A percentile compares a stretch with the other conserved stretches of the same genome.
Evolutionary conservation across 2,329 filamentous ascomycete species (phyloP).

Genomic region (Eutypa lata): DNA sequence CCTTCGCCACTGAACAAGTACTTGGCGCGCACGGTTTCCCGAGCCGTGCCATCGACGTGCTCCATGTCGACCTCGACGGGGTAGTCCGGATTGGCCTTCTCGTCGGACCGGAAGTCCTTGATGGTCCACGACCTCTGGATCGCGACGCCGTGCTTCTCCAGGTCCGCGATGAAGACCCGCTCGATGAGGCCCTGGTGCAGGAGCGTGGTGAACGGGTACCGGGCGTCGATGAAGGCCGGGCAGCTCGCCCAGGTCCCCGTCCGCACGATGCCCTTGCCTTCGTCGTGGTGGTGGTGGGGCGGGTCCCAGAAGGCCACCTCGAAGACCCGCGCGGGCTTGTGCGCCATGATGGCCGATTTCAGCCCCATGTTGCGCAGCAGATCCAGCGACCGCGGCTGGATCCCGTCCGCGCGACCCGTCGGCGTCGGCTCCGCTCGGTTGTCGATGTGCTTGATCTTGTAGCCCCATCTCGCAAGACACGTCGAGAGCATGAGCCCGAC

Average conservation of each 20-base stretch:
- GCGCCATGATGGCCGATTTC: slow-evolving; percentile 82
- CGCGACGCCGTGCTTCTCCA: slow-evolving; percentile 57
- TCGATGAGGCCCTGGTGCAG: slow-evolving; percentile 72
- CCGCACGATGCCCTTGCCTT: slow-evolving; percentile 56
- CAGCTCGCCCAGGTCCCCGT: slow-evolving; percentile 83
- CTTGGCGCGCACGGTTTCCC: slow-evolving; percentile 66
- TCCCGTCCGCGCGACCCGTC: slow-evolving; percentile 86
- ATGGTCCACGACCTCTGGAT: slow-evolving; percentile 67
- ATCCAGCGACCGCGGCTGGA: slow-evolving; percentile 85
- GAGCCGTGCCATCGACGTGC: slow-evolving; percentile 68
- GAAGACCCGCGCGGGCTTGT: slow-evolving; percentile 82
- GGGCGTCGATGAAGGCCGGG: slow-evolving; percentile 74
- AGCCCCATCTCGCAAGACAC: slow-evolving; percentile 87
- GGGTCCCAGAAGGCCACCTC: slow-evolving; percentile 75
- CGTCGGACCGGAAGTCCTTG: slow-evolving; percentile 56
- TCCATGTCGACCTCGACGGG: slow-evolving; percentile 77
- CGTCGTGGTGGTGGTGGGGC: slow-evolving; percentile 28
- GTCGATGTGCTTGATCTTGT: slow-evolving; percentile 93
- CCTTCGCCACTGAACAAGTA: slow-evolving; percentile 73
- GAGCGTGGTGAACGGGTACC: slow-evolving; percentile 68
- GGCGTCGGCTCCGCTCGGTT: slow-evolving; percentile 80
- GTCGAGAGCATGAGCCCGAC: slow-evolving; percentile 86
- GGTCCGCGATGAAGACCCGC: slow-evolving; percentile 64
- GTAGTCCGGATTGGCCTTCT: slow-evolving; percentile 58
- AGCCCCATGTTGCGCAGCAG: slow-evolving; percentile 85